Evolutionary conservation across 495 filamentous ascomycete genomes (phyloP).

Genomic region (Penicillium tannophilum): DNA sequence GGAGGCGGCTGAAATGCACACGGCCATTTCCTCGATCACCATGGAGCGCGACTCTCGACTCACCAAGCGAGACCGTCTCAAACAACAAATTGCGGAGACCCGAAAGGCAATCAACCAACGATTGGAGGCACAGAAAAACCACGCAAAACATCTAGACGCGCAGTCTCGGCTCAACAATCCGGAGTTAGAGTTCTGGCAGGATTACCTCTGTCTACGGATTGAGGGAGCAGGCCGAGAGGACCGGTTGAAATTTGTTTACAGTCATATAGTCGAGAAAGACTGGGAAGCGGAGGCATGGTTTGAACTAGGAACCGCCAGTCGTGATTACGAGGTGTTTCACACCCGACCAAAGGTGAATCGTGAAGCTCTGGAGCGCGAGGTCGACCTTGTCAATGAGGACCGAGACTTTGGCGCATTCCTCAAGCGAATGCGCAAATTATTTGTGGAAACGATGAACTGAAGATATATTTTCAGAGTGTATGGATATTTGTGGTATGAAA

Average conservation of each 20-base stretch:
- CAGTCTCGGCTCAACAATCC: slow-evolving; percentile 86
- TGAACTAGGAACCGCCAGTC: slow-evolving; percentile 75
- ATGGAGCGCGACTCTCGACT: slow-evolving; percentile 75
- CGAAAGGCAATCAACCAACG: slow-evolving; percentile 68
- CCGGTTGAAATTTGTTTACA: slow-evolving; percentile 87
- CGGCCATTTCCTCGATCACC: slow-evolving; percentile 72
- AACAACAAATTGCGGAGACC: slow-evolving; percentile 75
- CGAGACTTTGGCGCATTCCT: slow-evolving; percentile 78
- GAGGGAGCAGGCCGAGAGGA: slow-evolving; percentile 86
- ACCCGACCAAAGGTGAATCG: slow-evolving; percentile 78
- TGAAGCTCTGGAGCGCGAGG: slow-evolving; percentile 67
- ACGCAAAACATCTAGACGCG: slow-evolving; percentile 67
- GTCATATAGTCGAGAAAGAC: slow-evolving; percentile 77
- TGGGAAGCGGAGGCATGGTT: slow-evolving; percentile 94
- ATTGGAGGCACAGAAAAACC: slow-evolving; percentile 60
- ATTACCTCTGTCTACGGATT: slow-evolving; percentile 83
- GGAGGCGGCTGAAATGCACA: slow-evolving; percentile 86
- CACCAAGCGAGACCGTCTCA: slow-evolving; percentile 69
- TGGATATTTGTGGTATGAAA: slow-evolving; percentile 17
- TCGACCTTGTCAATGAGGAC: slow-evolving; percentile 77
- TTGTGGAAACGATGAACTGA: slow-evolving; percentile 62
- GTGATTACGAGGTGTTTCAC: slow-evolving; percentile 81
- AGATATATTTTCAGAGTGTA: not conserved
- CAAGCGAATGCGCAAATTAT: slow-evolving; percentile 90
- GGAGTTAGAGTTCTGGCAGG: slow-evolving; percentile 94